phyloP scores from a whole-genome alignment of 805 yeast genomes.

The Candida pseudofarinosa region DNA sequence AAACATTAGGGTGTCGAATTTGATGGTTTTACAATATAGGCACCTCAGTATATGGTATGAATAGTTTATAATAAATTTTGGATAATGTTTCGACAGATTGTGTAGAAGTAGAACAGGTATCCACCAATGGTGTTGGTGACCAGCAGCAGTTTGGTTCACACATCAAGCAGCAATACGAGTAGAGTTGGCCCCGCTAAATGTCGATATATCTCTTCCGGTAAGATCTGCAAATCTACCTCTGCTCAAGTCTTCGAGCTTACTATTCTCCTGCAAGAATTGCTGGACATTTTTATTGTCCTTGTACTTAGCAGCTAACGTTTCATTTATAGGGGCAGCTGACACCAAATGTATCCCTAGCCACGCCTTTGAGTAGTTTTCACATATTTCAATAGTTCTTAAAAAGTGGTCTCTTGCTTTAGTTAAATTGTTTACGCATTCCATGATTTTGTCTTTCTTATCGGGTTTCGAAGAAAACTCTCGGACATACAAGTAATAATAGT shows the following conservation, averaged over 20 bases:
- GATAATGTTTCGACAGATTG: too few relatives aligned
- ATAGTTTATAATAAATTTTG: not conserved
- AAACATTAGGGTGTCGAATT: too few relatives aligned
- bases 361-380: conserved; percentile 62
- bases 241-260: conserved; percentile 18
- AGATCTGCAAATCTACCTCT: conserved; percentile 14
- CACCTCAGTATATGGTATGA: not conserved
- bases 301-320: conserved; percentile 15
- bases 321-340: conserved; percentile 13
- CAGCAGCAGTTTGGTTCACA: too few relatives aligned
- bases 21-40: too few relatives aligned
- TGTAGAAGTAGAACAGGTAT: not conserved
- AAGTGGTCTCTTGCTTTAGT: conserved; percentile 44
- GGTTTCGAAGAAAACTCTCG: conserved; percentile 11
- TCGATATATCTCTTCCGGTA: not conserved
- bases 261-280: conserved; percentile 18
- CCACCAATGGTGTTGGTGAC: too few relatives aligned
- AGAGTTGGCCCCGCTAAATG: too few relatives aligned
- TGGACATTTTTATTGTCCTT: conserved; percentile 16
- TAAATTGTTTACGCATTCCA: conserved; percentile 21
- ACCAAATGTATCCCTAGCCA: conserved; percentile 65
- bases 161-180: too few relatives aligned
- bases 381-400: conserved; percentile 71
- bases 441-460: conserved; percentile 27
- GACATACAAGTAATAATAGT: conserved; percentile 28